These are phyloP conservation scores for Aspergillus fructus DNA, from an alignment of 2,329 filamentous ascomycete genomes.

Conservation along the genomic window DNA sequence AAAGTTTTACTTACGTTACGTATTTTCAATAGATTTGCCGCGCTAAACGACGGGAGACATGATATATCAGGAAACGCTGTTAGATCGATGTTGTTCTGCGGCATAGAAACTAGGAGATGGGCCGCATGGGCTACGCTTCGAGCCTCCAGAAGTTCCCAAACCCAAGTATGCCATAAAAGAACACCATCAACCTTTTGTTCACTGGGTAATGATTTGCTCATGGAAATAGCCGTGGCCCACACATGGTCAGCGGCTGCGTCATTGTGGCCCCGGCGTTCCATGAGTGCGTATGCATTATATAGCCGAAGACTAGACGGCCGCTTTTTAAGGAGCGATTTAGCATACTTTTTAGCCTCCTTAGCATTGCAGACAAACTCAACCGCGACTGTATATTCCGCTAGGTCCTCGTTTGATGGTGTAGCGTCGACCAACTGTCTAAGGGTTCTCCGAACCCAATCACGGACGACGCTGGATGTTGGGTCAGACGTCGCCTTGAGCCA, in stretches of 20 bases:
- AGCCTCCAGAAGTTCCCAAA: conserved; percentile 65
- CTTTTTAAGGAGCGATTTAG: conserved; percentile 71
- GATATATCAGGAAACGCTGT: conserved; percentile 20
- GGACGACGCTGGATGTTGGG: conserved; percentile 37
- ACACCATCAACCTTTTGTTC: conserved; percentile 38
- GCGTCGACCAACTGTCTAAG: conserved; percentile 58
- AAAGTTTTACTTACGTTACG: conserved; percentile 35
- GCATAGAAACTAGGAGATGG: conserved; percentile 41
- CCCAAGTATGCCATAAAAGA: conserved; percentile 61
- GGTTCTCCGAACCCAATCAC: conserved; percentile 51
- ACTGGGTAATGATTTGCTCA: conserved; percentile 47
- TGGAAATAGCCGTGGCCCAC: conserved; percentile 65
- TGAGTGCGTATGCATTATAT: conserved; percentile 76
- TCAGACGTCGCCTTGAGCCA: conserved; percentile 29
- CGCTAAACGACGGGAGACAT: conserved; percentile 22
- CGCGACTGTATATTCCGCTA: conserved; percentile 71
- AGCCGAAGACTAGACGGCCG: conserved; percentile 63
- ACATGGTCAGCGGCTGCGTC: conserved; percentile 61
- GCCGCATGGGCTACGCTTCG: conserved; percentile 38
- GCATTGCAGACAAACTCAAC: conserved; percentile 61
- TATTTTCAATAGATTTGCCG: conserved; percentile 38
- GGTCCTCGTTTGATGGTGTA: conserved; percentile 44
- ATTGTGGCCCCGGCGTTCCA: conserved; percentile 64
- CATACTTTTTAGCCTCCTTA: conserved; percentile 62
- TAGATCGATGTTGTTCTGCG: conserved; percentile 36